Conservation (phyloP, 305 asterid species). For the Solanum chacoense region DNA sequence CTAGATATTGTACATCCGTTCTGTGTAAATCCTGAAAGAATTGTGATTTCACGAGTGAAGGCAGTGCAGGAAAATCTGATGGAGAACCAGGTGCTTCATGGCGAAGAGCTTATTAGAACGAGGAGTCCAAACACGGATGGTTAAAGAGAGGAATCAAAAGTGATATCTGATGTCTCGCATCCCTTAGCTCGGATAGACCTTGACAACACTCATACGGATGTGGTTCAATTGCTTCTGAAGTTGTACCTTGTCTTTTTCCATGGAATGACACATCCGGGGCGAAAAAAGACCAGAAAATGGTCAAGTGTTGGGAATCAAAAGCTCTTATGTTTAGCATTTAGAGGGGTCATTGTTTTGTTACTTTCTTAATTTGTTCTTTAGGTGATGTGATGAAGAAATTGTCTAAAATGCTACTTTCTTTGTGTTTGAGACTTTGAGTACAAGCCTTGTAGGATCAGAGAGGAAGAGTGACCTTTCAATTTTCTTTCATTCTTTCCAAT, state of each 20-base stretch:
- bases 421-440: background rate
- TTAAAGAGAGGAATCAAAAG: slow-evolving; percentile 7
- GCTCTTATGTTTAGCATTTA: background rate
- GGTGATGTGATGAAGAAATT: background rate
- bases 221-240: background rate
- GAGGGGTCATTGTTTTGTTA: background rate
- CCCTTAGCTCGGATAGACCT: background rate
- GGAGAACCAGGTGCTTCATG: slow-evolving; percentile 29
- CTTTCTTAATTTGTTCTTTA: background rate
- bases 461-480: background rate
- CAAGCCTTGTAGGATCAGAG: background rate
- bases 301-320: background rate
- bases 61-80: slow-evolving; percentile 71
- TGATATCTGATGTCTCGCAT: background rate
- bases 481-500: background rate
- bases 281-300: background rate
- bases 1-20: background rate
- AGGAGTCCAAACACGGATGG: slow-evolving; percentile 5
- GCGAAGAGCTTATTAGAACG: slow-evolving; percentile 2
- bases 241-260: background rate
- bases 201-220: background rate
- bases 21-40: slow-evolving; percentile 1
- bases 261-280: background rate
- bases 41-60: slow-evolving; percentile 22
- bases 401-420: background rate